Evolutionary conservation across 2,329 filamentous ascomycete genomes (phyloP), one percentile per base, ranked within the genome.

Genomic region (Aspergillus viridinutans): DNA sequence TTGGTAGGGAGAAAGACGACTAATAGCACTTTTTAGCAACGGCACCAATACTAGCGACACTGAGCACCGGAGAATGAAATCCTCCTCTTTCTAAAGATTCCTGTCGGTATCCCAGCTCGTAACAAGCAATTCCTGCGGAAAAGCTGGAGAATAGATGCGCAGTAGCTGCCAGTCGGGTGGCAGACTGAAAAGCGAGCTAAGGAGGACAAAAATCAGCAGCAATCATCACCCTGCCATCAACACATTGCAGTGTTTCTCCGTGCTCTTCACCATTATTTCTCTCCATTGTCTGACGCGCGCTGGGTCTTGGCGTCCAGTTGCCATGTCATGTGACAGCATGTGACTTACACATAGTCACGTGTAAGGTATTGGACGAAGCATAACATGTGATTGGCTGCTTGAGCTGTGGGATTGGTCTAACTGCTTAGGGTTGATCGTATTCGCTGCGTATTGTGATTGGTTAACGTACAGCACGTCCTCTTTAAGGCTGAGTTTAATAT

Each of bases 291-390:
- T 50, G 50, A 60, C 58, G 58, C 56, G 58, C 62, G 56, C 60
- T 45, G 49, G 57, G 60, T 32, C 58, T 62, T 58, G 62, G 59
- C 59, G 47, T 29, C 32, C 29, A 49, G 52, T 32, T 40, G n/a
- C 50, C 1, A 28, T 23, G 48, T 60, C 62, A 64, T 20, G 61
- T 63, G 61, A 60, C 12, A 3, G 49, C 59, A 63, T 3, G 57
- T 63, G 61, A 57, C 48, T 2, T 0, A 17, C 4, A 12, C n/a
- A 43, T 17, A 17, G 14, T 48, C 47, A 53, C 23, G 45, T 57
- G 58, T n/a, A 3, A 23, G 1, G 1, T 12, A n/a, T n/a, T n/a
- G n/a, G n/a, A n/a, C n/a, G n/a, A n/a, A n/a, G 8, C 1, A 1
- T 29, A 7, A 6, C 32, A 26, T 49, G 4, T 49, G 29, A 10